phyloP scores from a whole-genome alignment of 1,284 basidiomycete genomes.

The Irpex rosettiformis region DNA sequence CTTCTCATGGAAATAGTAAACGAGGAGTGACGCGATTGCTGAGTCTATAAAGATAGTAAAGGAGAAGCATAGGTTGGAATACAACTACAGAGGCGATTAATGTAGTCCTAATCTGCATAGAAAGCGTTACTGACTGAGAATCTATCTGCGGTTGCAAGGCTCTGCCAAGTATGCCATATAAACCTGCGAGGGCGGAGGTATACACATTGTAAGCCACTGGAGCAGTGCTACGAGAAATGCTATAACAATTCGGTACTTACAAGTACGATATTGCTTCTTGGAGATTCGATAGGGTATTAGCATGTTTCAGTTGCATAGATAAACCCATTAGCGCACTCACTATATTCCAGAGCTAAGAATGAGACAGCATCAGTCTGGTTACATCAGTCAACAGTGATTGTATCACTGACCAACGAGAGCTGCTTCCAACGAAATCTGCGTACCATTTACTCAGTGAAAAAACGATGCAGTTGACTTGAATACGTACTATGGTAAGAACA shows the following conservation, averaged over 20 bases:
- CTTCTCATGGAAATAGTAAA: not conserved
- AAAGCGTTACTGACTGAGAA: not conserved
- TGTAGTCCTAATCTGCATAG: not conserved
- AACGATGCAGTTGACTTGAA: no score
- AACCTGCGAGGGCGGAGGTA: not conserved
- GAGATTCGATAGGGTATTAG: no score
- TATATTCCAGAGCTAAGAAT: no score
- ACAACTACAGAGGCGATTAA: not conserved
- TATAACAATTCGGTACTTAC: no score
- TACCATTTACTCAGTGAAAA: no score
- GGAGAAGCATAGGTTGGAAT: not conserved
- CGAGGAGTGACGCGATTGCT: not conserved
- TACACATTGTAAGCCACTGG: no score
- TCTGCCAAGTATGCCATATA: not conserved
- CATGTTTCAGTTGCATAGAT: no score
- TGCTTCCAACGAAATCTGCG: no score
- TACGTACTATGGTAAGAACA: not conserved
- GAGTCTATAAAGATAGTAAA: not conserved
- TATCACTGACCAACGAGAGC: not conserved
- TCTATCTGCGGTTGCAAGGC: not conserved
- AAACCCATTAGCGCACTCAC: no score
- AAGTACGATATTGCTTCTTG: no score
- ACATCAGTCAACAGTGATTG: not conserved
- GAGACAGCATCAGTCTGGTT: no score
- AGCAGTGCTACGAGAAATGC: no score